Conservation (phyloP, 2,329 filamentous ascomycete species). For the Dryadomyces quercus-mongolicae region DNA sequence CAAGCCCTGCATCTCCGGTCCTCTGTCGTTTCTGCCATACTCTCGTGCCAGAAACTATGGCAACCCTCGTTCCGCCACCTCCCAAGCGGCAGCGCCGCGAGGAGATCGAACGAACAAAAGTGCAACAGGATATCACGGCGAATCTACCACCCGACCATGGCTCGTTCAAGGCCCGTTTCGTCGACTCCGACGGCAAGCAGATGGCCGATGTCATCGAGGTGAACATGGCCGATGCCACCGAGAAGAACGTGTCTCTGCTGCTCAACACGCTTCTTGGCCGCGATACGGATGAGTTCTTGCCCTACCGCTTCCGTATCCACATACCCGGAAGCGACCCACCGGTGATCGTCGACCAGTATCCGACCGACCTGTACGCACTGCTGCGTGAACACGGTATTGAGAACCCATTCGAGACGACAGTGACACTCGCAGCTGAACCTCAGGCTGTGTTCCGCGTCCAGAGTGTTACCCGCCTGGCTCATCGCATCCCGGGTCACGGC, state of each 20-base stretch:
- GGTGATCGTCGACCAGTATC: constrained; percentile 42
- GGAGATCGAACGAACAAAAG: constrained; percentile 54
- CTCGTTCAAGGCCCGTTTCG: constrained; percentile 75
- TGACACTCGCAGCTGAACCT: constrained; percentile 52
- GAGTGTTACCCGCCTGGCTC: constrained; percentile 79
- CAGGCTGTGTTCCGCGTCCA: constrained; percentile 92
- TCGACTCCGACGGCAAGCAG: constrained; percentile 67
- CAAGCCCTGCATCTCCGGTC: not conserved
- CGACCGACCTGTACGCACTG: constrained; percentile 39
- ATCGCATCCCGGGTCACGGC: constrained; percentile 80
- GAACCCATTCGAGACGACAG: constrained; percentile 40
- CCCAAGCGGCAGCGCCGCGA: constrained; percentile 73
- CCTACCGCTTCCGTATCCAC: constrained; percentile 49
- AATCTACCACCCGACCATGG: constrained; percentile 58
- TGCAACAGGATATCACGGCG: constrained; percentile 63
- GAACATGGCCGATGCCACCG: constrained; percentile 70
- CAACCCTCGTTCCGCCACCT: constrained; percentile 22
- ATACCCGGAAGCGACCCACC: constrained; percentile 34
- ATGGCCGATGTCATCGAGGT: constrained; percentile 59
- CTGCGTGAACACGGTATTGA: constrained; percentile 43
- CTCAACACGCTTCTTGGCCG: constrained; percentile 70
- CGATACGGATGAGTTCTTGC: constrained; percentile 47
- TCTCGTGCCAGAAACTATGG: constrained; percentile 14
- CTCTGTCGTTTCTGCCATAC: not conserved
- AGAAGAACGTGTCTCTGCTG: constrained; percentile 80